A percentile compares a stretch with the other conserved stretches of the same genome.
Evolutionary conservation across 192 early-diverging fungal genomes (phyloP).

Genomic region (Coemansia sp.): DNA sequence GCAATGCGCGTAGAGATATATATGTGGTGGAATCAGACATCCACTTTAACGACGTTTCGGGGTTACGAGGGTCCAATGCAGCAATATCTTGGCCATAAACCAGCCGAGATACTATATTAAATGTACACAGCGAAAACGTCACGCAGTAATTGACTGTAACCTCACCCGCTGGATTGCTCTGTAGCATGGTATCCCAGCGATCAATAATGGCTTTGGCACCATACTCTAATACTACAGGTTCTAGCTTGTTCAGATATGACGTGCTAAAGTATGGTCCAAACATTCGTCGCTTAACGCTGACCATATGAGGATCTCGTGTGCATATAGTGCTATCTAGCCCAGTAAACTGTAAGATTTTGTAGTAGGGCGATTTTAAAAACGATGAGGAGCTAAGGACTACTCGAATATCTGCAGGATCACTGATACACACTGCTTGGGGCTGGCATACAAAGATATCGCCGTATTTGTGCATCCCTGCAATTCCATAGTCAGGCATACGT

Average conservation of each 20-base stretch:
- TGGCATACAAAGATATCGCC: conserved; percentile 26
- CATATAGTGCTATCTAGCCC: conserved; percentile 16
- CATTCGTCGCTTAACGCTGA: conserved; percentile 20
- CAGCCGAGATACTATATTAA: conserved; percentile 22
- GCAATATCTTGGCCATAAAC: conserved; percentile 29
- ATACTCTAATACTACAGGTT: conserved; percentile 22
- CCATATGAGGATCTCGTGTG: neutral
- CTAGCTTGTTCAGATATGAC: conserved; percentile 18
- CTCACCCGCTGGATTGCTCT: neutral
- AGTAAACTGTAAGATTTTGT: conserved; percentile 18
- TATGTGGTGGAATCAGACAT: conserved; percentile 17
- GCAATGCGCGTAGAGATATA: conserved; percentile 21
- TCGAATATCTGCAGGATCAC: conserved; percentile 27
- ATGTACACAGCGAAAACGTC: conserved; percentile 22
- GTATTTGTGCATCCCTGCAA: neutral
- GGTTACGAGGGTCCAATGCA: neutral
- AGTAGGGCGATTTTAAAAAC: conserved; percentile 24
- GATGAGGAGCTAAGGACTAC: conserved; percentile 15
- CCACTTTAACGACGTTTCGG: conserved; percentile 13
- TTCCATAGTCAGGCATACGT: conserved; percentile 7
- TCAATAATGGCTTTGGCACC: conserved; percentile 6
- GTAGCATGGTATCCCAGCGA: conserved; percentile 9
- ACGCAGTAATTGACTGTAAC: conserved; percentile 16
- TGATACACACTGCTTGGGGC: conserved; percentile 18
- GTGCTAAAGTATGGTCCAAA: conserved; percentile 25